These are phyloP conservation scores for Podaxis carcinomalis DNA, from an alignment of 768 basidiomycete species.

Conservation along the genomic window DNA sequence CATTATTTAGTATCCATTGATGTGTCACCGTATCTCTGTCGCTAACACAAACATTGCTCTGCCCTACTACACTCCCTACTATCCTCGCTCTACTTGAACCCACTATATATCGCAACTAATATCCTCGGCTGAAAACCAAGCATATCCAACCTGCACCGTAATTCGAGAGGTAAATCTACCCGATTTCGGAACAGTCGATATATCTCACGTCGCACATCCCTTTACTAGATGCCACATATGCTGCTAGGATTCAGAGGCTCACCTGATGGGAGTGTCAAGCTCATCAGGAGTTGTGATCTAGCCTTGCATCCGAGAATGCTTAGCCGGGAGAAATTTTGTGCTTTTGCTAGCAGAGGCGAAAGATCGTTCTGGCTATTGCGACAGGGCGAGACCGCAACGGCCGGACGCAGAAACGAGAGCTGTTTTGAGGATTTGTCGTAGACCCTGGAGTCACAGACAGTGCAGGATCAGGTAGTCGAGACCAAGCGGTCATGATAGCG, in stretches of 20 bases:
- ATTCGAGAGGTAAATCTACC: not conserved
- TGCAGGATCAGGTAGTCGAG: slow-evolving; percentile 12
- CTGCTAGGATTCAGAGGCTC: not conserved
- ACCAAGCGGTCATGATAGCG: slow-evolving; percentile 15
- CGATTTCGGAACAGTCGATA: not conserved
- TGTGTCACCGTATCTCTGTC: slow-evolving; percentile 2
- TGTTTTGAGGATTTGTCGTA: slow-evolving; percentile 10
- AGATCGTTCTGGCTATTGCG: slow-evolving; percentile 14
- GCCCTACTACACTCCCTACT: not conserved
- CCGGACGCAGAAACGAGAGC: slow-evolving; percentile 15
- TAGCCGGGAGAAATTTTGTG: not conserved
- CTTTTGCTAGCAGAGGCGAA: slow-evolving; percentile 2
- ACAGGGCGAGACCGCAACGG: slow-evolving; percentile 10
- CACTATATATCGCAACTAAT: not conserved
- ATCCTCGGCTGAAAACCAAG: not conserved
- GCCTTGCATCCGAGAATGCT: not conserved
- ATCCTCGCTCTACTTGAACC: not conserved
- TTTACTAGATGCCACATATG: not conserved
- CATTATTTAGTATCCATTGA: not conserved
- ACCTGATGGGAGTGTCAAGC: not conserved
- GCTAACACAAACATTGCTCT: not conserved
- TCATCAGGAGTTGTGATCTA: not conserved
- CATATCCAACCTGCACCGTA: not conserved
- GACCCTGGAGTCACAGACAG: slow-evolving; percentile 1
- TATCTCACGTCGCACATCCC: not conserved